A percentile compares a stretch with the other conserved stretches of the same genome.
These are phyloP conservation scores for Peronosclerospora sorghi DNA, from an alignment of 352 stramenopile genomes.

Conservation along the genomic window DNA sequence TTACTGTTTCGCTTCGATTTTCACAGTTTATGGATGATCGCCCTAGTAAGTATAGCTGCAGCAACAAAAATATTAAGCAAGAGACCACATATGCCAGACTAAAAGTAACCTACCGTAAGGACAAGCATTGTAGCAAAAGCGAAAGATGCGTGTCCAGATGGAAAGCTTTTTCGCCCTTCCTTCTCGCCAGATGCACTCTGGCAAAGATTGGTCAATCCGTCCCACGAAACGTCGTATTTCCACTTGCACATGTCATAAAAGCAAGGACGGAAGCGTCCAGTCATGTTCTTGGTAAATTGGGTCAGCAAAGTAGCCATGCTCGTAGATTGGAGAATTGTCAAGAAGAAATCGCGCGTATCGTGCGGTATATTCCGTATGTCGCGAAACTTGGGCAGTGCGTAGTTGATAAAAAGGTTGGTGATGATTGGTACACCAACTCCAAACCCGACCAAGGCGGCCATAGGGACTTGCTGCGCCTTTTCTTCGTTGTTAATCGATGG, in stretches of 20 bases:
- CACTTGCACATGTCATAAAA: slow-evolving; percentile 83
- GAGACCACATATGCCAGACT: not conserved
- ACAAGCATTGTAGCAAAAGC: slow-evolving; percentile 76
- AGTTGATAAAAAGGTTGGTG: slow-evolving; percentile 56
- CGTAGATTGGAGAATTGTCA: slow-evolving; percentile 52
- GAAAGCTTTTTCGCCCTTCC: slow-evolving; percentile 71
- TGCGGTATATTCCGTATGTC: slow-evolving; percentile 47
- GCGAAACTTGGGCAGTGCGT: slow-evolving; percentile 42
- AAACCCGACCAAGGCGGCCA: slow-evolving; percentile 32
- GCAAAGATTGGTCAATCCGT: slow-evolving; percentile 66
- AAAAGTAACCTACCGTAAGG: slow-evolving; percentile 34
- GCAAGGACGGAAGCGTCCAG: slow-evolving; percentile 64
- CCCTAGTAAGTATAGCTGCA: slow-evolving; percentile 66
- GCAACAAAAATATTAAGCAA: slow-evolving; percentile 25
- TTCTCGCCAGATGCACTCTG: slow-evolving; percentile 42
- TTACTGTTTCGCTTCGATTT: slow-evolving; percentile 42
- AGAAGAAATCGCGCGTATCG: slow-evolving; percentile 69
- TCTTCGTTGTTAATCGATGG: slow-evolving; percentile 49
- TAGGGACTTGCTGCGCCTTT: slow-evolving; percentile 47
- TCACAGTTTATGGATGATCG: slow-evolving; percentile 49
- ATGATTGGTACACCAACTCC: slow-evolving; percentile 31
- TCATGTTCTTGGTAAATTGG: slow-evolving; percentile 76
- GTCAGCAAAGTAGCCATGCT: slow-evolving; percentile 51
- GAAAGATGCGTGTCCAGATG: slow-evolving; percentile 68
- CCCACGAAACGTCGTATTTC: slow-evolving; percentile 55